A percentile compares a stretch with the other conserved stretches of the same genome.
Evolutionary conservation across 495 filamentous ascomycete species (phyloP).

Genomic region (Rhypophila decipiens): DNA sequence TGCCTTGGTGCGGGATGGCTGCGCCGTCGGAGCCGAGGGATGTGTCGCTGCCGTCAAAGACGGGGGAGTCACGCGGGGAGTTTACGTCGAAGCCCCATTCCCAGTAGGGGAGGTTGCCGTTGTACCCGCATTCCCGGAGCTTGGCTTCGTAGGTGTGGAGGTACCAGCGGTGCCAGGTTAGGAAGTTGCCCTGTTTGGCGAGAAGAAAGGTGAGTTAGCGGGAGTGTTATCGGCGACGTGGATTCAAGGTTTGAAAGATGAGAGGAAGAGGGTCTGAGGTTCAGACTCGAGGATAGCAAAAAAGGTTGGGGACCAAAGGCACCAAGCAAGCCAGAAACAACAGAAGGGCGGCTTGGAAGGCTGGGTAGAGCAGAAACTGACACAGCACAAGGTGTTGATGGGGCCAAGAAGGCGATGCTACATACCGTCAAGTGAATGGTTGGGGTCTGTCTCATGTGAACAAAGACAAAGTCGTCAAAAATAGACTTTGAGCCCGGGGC

Average conservation of each 20-base stretch:
- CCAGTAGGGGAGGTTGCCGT: slow-evolving; percentile 47
- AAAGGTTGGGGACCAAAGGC: too few relatives aligned
- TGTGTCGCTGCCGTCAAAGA: slow-evolving; percentile 56
- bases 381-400: too few relatives aligned
- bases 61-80: slow-evolving; percentile 44
- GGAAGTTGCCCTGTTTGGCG: slow-evolving; percentile 48
- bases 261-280: too few relatives aligned
- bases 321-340: background rate
- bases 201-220: background rate
- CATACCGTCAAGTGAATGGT: slow-evolving; percentile 52
- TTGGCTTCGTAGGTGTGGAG: slow-evolving; percentile 57
- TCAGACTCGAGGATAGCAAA: too few relatives aligned
- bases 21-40: slow-evolving; percentile 57
- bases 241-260: background rate
- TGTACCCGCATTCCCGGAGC: slow-evolving; percentile 65
- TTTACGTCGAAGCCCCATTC: slow-evolving; percentile 50
- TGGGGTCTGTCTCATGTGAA: slow-evolving; percentile 57
- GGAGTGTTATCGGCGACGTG: background rate
- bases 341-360: background rate
- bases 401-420: background rate
- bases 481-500: slow-evolving; percentile 12
- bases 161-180: slow-evolving; percentile 68
- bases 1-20: slow-evolving; percentile 23
- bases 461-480: slow-evolving; percentile 65
- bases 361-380: too few relatives aligned